These are phyloP conservation scores for Metschnikowia noctiluminum DNA, from an alignment of 805 yeast genomes.

Conservation along the genomic window DNA sequence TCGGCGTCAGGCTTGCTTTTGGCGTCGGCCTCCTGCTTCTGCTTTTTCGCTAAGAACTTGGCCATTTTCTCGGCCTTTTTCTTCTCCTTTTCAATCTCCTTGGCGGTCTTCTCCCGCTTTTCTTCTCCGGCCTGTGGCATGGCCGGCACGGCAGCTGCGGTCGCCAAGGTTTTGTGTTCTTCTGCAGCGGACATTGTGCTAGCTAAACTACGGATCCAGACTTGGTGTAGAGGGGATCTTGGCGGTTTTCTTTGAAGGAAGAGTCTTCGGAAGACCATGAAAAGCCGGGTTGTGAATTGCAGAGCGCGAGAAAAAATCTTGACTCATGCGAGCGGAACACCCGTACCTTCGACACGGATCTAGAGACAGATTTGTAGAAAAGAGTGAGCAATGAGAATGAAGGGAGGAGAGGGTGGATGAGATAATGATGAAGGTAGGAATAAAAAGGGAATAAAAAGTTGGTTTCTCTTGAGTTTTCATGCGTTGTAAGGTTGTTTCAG, in stretches of 20 bases:
- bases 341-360: not conserved
- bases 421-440: not conserved
- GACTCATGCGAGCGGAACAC: not conserved
- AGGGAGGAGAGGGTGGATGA: too few species aligned
- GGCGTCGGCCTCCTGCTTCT: conserved; percentile 47
- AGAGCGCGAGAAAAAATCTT: not conserved
- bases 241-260: conserved; percentile 6
- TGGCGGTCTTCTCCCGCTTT: conserved; percentile 51
- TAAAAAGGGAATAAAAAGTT: too few species aligned
- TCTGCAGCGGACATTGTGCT: conserved; percentile 17
- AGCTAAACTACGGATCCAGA: conserved; percentile 3
- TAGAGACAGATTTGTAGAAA: too few species aligned
- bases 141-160: conserved; percentile 5
- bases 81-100: conserved; percentile 81
- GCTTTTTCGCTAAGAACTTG: conserved; percentile 82
- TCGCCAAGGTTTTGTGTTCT: not conserved
- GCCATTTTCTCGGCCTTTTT: conserved; percentile 86
- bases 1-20: conserved; percentile 36
- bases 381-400: too few species aligned
- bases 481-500: too few species aligned
- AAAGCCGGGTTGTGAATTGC: not conserved
- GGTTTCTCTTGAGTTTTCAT: too few species aligned
- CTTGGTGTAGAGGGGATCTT: conserved; percentile 6
- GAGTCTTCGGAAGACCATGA: conserved; percentile 18
- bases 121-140: conserved; percentile 10